Conservation (phyloP, 495 filamentous ascomycete genomes). For the Penicillium manginii region DNA sequence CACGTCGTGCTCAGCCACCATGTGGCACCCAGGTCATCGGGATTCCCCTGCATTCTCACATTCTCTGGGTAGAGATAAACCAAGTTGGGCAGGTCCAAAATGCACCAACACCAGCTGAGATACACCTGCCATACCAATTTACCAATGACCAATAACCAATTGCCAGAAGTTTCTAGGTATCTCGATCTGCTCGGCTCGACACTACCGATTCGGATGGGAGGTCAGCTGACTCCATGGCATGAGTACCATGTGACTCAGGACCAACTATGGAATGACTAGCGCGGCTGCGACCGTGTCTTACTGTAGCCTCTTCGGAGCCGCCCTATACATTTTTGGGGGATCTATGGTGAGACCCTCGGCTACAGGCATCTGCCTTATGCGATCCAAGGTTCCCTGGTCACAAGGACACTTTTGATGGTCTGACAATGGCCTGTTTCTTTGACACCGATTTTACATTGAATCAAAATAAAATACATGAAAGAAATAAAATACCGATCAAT, state of each 20-base stretch:
- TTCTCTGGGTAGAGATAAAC: not conserved
- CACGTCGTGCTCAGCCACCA: constrained; percentile 5
- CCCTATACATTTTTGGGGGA: not conserved
- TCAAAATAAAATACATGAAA: not conserved
- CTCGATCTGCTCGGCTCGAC: not conserved
- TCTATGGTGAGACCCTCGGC: constrained; percentile 2
- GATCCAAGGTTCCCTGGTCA: constrained; percentile 2
- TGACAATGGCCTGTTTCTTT: not conserved
- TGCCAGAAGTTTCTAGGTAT: not conserved
- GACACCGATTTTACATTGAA: not conserved
- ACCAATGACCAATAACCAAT: not conserved
- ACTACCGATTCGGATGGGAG: not conserved
- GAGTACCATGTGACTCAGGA: constrained; percentile 6
- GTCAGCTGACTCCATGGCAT: constrained; percentile 10
- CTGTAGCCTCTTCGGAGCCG: constrained; percentile 3
- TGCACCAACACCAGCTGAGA: constrained; percentile 1
- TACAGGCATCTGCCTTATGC: not conserved
- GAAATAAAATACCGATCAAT: not conserved
- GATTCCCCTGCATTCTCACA: constrained; percentile 1
- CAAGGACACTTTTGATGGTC: constrained; percentile 2
- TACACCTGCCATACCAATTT: not conserved
- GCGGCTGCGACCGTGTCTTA: constrained; percentile 2
- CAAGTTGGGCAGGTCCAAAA: constrained; percentile 2
- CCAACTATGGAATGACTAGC: not conserved
- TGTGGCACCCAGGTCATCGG: constrained; percentile 6